These are phyloP conservation scores for Stramenopiles sp. DNA, from an alignment of 352 stramenopile species.

Conservation along the genomic window DNA sequence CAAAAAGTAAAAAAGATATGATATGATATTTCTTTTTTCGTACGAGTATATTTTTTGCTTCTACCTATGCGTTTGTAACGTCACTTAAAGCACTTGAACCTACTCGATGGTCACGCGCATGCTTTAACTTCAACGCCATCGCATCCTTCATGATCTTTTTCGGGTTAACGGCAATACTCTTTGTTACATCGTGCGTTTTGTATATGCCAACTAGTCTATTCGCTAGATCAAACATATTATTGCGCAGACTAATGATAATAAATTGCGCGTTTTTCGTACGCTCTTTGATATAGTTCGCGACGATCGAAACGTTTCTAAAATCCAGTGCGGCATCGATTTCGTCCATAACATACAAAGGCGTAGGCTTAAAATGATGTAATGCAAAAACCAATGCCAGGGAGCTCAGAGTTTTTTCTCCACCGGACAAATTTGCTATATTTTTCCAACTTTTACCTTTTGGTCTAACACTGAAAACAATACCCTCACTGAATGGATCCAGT, in stretches of 20 bases:
- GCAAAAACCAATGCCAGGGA: slow-evolving; percentile 99
- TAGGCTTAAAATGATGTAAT: slow-evolving; percentile 81
- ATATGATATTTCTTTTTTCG: no score
- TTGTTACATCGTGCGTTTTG: slow-evolving; percentile 72
- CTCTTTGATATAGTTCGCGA: slow-evolving; percentile 77
- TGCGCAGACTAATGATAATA: slow-evolving; percentile 98
- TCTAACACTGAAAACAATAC: slow-evolving; percentile 94
- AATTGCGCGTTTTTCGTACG: slow-evolving; percentile 82
- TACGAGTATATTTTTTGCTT: background rate
- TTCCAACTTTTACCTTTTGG: slow-evolving; percentile 99
- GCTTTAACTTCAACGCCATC: background rate
- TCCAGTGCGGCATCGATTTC: slow-evolving; percentile 99
- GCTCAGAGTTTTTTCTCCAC: slow-evolving; percentile 95
- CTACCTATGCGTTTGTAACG: background rate
- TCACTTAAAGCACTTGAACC: background rate
- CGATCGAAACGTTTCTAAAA: slow-evolving; percentile 82
- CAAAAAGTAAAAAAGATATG: no score
- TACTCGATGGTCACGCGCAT: background rate
- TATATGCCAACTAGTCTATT: slow-evolving; percentile 94
- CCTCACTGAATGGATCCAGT: slow-evolving; percentile 95
- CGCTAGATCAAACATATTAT: slow-evolving; percentile 87
- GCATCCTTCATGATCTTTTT: slow-evolving; percentile 1
- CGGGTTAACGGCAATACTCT: slow-evolving; percentile 76
- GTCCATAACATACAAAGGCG: slow-evolving; percentile 99
- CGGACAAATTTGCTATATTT: slow-evolving; percentile 97